Conservation (phyloP, 176 grass and related monocot genomes). For the Ensete ventricosum region DNA sequence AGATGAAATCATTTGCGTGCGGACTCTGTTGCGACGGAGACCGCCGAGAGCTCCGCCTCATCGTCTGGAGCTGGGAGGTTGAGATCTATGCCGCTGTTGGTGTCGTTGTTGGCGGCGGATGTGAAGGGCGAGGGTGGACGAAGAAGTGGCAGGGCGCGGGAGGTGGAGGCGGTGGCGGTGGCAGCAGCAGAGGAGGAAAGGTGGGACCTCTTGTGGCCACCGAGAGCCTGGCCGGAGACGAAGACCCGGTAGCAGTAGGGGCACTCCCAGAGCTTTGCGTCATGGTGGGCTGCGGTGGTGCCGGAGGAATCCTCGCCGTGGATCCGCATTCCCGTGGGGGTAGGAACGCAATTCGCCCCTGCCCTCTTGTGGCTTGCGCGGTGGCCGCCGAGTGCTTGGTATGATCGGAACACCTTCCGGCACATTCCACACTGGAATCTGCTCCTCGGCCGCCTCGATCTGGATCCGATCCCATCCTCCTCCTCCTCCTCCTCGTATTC, state of each 20-base stretch:
- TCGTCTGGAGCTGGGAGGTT: slow-evolving; percentile 51
- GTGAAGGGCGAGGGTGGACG: background rate
- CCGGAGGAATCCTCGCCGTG: background rate
- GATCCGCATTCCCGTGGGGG: background rate
- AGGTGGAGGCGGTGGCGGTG: slow-evolving; percentile 8
- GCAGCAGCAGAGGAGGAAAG: slow-evolving; percentile 15
- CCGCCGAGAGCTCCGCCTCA: slow-evolving; percentile 8
- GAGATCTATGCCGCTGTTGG: slow-evolving; percentile 34
- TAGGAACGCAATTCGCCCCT: background rate
- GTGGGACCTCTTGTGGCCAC: slow-evolving; percentile 52
- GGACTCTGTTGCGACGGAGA: slow-evolving; percentile 2
- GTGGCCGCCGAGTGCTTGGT: slow-evolving; percentile 78
- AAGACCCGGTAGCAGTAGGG: slow-evolving; percentile 39
- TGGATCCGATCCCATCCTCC: background rate
- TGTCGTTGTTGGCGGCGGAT: background rate
- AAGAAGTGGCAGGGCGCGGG: slow-evolving; percentile 7
- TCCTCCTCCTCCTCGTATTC: background rate
- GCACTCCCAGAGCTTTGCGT: slow-evolving; percentile 26
- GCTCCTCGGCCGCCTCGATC: background rate
- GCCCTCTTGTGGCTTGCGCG: slow-evolving; percentile 63
- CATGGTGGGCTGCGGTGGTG: slow-evolving; percentile 4
- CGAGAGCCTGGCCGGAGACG: slow-evolving; percentile 39
- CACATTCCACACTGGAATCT: slow-evolving; percentile 54
- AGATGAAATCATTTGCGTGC: background rate
- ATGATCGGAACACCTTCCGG: slow-evolving; percentile 73